Conservation (phyloP, 31 red algal species). For the Porphyra umbilicalis region DNA sequence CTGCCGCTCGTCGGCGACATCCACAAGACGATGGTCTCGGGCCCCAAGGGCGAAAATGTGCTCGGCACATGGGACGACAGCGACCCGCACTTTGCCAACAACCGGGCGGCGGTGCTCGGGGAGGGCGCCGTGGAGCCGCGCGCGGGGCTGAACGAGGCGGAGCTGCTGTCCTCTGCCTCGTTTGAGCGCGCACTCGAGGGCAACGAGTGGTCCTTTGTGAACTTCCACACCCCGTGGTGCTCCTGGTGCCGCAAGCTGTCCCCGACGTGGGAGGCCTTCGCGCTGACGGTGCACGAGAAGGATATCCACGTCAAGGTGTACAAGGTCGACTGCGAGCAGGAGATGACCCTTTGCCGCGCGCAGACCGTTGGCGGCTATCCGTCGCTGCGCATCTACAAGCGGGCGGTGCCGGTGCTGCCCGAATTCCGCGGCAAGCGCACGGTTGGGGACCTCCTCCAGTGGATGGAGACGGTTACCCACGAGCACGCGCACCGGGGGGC, state of each 20-base stretch:
- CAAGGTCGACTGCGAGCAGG: constrained; percentile 68
- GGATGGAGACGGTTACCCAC: constrained; percentile 71
- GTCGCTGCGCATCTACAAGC: constrained; percentile 58
- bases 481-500: constrained; percentile 50
- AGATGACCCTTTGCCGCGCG: constrained; percentile 42
- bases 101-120: constrained; percentile 25
- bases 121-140: constrained; percentile 25
- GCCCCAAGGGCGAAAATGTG: constrained; percentile 32
- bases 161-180: constrained; percentile 28
- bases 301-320: constrained; percentile 73
- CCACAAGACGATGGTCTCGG: constrained; percentile 67
- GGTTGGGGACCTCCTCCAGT: constrained; percentile 34
- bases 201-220: constrained; percentile 67
- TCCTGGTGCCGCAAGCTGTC: constrained; percentile 50
- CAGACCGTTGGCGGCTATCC: constrained; percentile 68
- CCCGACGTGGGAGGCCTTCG: constrained; percentile 74
- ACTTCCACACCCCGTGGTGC: constrained; percentile 74
- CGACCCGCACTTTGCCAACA: constrained; percentile 32
- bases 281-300: constrained; percentile 69
- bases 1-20: not conserved
- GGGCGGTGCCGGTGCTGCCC: constrained; percentile 28
- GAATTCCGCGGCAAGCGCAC: constrained; percentile 61
- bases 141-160: constrained; percentile 46
- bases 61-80: constrained; percentile 18
- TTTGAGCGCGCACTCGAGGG: constrained; percentile 49